These are phyloP conservation scores for Clonostachys chloroleuca DNA, from an alignment of 2,329 filamentous ascomycete species.

Conservation along the genomic window DNA sequence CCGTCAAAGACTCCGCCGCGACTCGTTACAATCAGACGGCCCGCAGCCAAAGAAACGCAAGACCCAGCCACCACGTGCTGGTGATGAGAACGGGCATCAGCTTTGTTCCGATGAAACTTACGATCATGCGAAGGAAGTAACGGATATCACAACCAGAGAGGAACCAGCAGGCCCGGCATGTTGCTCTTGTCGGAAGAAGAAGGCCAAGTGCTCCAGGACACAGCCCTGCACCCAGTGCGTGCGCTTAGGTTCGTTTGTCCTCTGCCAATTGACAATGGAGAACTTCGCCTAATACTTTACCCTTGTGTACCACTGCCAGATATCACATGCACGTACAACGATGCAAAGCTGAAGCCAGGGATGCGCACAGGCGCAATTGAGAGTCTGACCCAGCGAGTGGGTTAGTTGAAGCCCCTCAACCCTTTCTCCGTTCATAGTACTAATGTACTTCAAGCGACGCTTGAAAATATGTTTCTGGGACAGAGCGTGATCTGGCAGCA, in stretches of 20 bases:
- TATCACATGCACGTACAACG: constrained; percentile 25
- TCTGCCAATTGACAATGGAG: not conserved
- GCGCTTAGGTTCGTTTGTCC: constrained; percentile 10
- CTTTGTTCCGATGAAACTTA: no score
- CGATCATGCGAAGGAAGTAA: no score
- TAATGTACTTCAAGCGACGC: constrained; percentile 1
- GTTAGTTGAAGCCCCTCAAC: no score
- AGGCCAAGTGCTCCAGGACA: constrained; percentile 34
- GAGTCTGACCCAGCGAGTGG: constrained; percentile 18
- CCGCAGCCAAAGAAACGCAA: no score
- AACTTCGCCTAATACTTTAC: not conserved
- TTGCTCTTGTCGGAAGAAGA: constrained; percentile 32
- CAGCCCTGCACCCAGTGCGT: constrained; percentile 36
- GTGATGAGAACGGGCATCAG: no score
- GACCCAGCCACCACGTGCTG: no score
- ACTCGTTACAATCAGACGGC: no score
- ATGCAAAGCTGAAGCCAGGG: constrained; percentile 21
- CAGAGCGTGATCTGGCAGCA: constrained; percentile 28
- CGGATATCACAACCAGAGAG: no score
- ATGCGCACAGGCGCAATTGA: constrained; percentile 26
- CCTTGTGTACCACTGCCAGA: constrained; percentile 2
- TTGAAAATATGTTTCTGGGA: constrained; percentile 32
- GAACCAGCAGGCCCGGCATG: no score
- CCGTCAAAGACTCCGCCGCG: no score
- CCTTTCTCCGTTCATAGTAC: no score